phyloP scores from a whole-genome alignment of 768 basidiomycete genomes.

The Coprinopsis strossmayeri region DNA sequence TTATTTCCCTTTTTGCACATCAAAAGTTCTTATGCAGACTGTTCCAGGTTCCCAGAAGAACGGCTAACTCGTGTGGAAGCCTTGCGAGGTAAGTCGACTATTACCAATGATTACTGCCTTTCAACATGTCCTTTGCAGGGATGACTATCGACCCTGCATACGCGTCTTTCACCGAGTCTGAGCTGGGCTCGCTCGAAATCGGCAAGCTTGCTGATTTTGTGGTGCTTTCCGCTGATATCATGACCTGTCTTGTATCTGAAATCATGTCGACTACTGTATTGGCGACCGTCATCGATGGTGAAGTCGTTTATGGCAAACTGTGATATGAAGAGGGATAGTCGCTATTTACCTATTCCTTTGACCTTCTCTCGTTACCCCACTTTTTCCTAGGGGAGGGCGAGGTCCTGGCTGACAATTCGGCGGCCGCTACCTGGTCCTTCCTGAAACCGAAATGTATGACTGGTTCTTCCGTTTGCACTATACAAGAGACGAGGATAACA shows the following conservation, averaged over 20 bases:
- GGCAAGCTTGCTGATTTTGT: constrained; percentile 86
- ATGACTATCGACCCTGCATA: constrained; percentile 88
- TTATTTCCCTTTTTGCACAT: no score
- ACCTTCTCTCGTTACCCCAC: no score
- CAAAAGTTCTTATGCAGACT: no score
- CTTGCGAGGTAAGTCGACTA: constrained; percentile 44
- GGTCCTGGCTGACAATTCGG: no score
- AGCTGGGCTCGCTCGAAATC: constrained; percentile 66
- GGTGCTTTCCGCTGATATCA: constrained; percentile 78
- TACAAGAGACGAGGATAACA: no score
- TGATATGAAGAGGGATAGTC: no score
- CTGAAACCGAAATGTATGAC: no score
- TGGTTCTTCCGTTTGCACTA: no score
- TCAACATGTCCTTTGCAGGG: constrained; percentile 32
- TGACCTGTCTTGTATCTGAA: constrained; percentile 49
- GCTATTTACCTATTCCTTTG: no score
- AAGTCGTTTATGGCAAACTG: constrained; percentile 32
- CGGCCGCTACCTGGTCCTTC: no score
- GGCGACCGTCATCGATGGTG: constrained; percentile 77
- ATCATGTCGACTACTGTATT: constrained; percentile 65
- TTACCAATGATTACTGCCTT: not conserved
- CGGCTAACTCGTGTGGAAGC: constrained; percentile 71
- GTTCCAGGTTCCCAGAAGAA: constrained; percentile 74
- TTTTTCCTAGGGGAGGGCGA: no score
- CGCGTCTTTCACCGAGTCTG: constrained; percentile 73